Conservation (phyloP, 306 rosid genomes). For the Cicer cuneatum region DNA sequence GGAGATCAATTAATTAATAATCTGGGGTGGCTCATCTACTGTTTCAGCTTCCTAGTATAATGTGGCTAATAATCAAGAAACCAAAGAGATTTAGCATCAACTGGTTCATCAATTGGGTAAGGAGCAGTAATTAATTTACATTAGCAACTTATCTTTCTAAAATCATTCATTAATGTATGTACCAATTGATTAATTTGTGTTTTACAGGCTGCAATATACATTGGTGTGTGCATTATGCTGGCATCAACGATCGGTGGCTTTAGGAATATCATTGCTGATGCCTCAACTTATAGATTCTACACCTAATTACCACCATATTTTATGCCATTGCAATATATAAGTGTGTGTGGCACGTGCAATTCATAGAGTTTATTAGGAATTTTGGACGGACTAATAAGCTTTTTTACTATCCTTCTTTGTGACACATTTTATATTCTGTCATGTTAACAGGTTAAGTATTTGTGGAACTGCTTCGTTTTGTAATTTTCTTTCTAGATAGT, state of each 20-base stretch:
- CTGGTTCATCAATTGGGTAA: slow-evolving; percentile 96
- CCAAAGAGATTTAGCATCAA: slow-evolving; percentile 77
- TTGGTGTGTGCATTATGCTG: slow-evolving; percentile 88
- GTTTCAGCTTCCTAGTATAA: slow-evolving; percentile 84
- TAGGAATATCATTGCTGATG: slow-evolving; percentile 76
- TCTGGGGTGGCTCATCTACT: neutral
- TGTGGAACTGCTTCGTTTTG: too few species aligned
- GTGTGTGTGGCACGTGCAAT: neutral
- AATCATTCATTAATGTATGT: too few species aligned
- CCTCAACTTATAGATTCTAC: slow-evolving; percentile 87
- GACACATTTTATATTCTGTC: too few species aligned
- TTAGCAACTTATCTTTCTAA: too few species aligned
- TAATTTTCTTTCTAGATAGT: too few species aligned
- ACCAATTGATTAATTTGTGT: neutral
- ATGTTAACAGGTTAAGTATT: too few species aligned
- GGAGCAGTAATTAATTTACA: neutral
- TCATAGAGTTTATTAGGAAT: neutral
- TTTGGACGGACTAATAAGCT: neutral
- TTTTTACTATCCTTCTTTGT: too few species aligned
- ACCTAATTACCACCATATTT: slow-evolving; percentile 44
- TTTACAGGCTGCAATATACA: slow-evolving; percentile 64
- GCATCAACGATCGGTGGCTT: slow-evolving; percentile 93
- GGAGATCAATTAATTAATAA: slow-evolving; percentile 20
- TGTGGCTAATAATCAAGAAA: slow-evolving; percentile 90
- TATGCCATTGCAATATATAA: neutral